Evolutionary conservation across 148 eudicot species (phyloP), one percentile per base, ranked within the genome.

Genomic region (Oxyria digyna): DNA sequence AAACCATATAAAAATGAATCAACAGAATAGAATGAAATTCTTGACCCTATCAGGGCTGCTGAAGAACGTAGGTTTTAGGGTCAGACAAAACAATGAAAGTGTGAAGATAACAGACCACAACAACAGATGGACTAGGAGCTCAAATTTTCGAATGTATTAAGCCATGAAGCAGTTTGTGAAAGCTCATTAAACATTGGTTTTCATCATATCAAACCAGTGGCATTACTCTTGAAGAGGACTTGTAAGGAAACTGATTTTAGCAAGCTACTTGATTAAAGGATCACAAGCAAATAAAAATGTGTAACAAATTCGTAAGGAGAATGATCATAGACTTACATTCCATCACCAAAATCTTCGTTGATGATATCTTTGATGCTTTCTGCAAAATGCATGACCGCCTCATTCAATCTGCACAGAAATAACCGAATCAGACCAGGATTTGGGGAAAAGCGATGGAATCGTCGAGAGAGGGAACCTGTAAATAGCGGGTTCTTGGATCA

Each of bases 321-420:
- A 0, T 59, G 8, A 59, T 59, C 20, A 29, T 17, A 59, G 35
- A 15, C 87, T 83, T 83, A 93, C 98, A 90, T 93, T 79, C 98
- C 98, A 81, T 93, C 98, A 21, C 98, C 98, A 74, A 90, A 93
- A 6, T 93, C 98, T 77, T 93, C 98, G 32, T 93, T 93, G 72
- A 93, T 81, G 43, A 93, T 84, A 24, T 93, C 96, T 73, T 93
- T 93, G 71, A 93, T 93, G 85, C 98, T 93, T 82, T 93, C 96
- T 42, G 92, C 98, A 74, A 90, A 90, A 79, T 93, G 98, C 97
- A 88, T 84, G 11, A 88, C 83, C 15, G 92, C 98, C 85, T 93
- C 98, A 77, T 87, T 84, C 79, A 93, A 80, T 71, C 98, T 93
- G 81, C 18, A 79, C 48, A 40, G n/a, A 24, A 23, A 29, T 29